Evolutionary conservation across 2,329 filamentous ascomycete species (phyloP).

Genomic region (Exophiala sp.): DNA sequence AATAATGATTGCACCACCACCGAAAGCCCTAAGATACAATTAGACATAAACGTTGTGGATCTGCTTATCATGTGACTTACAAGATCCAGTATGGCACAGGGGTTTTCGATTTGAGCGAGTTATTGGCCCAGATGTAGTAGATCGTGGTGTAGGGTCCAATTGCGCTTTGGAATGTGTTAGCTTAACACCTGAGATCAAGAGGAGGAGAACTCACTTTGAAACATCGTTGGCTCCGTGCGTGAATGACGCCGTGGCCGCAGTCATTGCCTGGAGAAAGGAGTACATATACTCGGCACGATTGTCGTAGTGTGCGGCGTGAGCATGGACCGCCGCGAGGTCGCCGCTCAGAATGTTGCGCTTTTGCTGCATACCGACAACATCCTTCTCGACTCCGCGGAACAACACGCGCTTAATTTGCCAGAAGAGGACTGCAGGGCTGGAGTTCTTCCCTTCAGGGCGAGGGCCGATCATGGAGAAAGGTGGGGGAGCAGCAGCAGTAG

Average conservation of each 20-base stretch:
- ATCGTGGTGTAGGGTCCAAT: slow-evolving; percentile 67
- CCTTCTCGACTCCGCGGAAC: slow-evolving; percentile 9
- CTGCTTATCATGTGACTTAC: background rate
- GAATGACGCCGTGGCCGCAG: slow-evolving; percentile 48
- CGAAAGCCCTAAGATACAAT: slow-evolving; percentile 47
- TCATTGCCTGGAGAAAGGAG: slow-evolving; percentile 53
- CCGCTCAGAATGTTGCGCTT: background rate
- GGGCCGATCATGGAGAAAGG: slow-evolving; percentile 4
- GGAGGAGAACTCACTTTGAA: background rate
- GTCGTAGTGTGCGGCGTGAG: slow-evolving; percentile 59
- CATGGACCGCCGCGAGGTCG: slow-evolving; percentile 36
- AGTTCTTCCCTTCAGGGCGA: slow-evolving; percentile 2
- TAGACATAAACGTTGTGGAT: too few relatives aligned
- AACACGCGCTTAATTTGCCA: slow-evolving; percentile 10
- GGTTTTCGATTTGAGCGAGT: slow-evolving; percentile 59
- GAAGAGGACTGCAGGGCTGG: slow-evolving; percentile 3
- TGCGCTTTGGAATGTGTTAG: slow-evolving; percentile 52
- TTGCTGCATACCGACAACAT: slow-evolving; percentile 3
- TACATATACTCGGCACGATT: slow-evolving; percentile 65
- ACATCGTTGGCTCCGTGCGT: slow-evolving; percentile 73
- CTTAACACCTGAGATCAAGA: background rate
- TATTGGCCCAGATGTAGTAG: slow-evolving; percentile 64
- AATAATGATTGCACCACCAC: slow-evolving; percentile 60
- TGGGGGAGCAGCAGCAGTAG: background rate
- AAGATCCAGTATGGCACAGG: slow-evolving; percentile 72